These are phyloP conservation scores for Seminavis robusta DNA, from an alignment of 108 stramenopile species.

Conservation along the genomic window DNA sequence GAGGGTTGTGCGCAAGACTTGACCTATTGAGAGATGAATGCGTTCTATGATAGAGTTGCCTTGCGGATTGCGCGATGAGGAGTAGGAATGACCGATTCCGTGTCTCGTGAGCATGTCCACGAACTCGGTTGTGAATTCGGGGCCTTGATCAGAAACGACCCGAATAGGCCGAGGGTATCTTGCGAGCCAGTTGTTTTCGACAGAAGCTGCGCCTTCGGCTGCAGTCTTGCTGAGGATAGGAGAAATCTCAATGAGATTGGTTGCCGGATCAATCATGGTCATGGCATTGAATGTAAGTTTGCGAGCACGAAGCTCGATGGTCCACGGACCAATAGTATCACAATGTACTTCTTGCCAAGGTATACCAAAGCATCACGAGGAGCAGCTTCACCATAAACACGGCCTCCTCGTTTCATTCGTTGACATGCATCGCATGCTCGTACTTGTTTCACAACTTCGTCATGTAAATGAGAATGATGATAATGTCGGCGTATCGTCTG, in stretches of 20 bases:
- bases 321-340: slow-evolving; percentile 40
- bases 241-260: slow-evolving; percentile 25
- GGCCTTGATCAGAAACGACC: slow-evolving; percentile 22
- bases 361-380: slow-evolving; percentile 5
- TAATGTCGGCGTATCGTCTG: slow-evolving; percentile 9
- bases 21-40: not conserved
- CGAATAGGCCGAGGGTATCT: slow-evolving; percentile 27
- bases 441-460: not conserved
- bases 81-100: slow-evolving; percentile 19
- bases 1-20: not conserved
- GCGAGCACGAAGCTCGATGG: slow-evolving; percentile 7
- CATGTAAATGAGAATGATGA: not conserved
- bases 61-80: slow-evolving; percentile 10
- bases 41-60: not conserved
- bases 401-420: slow-evolving; percentile 1
- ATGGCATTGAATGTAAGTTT: slow-evolving; percentile 20
- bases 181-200: slow-evolving; percentile 18
- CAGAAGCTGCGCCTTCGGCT: not conserved
- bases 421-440: slow-evolving; percentile 14
- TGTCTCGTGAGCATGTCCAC: slow-evolving; percentile 17
- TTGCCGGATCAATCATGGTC: slow-evolving; percentile 26
- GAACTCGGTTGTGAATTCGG: slow-evolving; percentile 31
- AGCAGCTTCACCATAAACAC: slow-evolving; percentile 18
- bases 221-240: slow-evolving; percentile 16
- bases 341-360: slow-evolving; percentile 31